These are phyloP conservation scores for Lasiosphaeris hirsuta DNA, from an alignment of 495 filamentous ascomycete genomes.

Conservation along the genomic window DNA sequence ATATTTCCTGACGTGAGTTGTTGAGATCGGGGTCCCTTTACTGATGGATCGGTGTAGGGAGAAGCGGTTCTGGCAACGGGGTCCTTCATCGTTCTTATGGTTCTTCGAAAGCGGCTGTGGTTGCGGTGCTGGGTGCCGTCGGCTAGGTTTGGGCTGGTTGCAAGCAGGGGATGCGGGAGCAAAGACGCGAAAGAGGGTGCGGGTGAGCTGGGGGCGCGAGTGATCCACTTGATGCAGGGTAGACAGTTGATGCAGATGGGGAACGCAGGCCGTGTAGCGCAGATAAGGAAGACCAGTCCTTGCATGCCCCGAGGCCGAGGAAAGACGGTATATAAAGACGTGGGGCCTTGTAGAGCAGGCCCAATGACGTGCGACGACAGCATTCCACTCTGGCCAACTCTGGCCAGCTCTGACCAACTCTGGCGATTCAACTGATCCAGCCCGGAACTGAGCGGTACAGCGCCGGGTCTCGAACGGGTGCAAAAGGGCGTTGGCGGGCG, in stretches of 20 bases:
- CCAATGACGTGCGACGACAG: slow-evolving; percentile 31
- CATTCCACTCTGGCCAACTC: slow-evolving; percentile 17
- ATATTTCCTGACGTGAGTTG: slow-evolving; percentile 33
- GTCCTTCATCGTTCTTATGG: slow-evolving; percentile 50
- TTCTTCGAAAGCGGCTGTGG: slow-evolving; percentile 14
- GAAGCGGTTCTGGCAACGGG: slow-evolving; percentile 47
- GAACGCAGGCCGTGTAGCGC: slow-evolving; percentile 14
- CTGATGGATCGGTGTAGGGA: slow-evolving; percentile 47
- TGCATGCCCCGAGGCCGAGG: slow-evolving; percentile 23
- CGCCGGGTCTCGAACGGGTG: slow-evolving; percentile 14
- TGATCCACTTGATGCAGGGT: slow-evolving; percentile 31
- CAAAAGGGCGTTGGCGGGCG: slow-evolving; percentile 15
- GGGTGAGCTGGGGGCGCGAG: slow-evolving; percentile 22
- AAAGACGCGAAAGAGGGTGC: slow-evolving; percentile 10
- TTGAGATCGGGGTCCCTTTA: slow-evolving; percentile 47
- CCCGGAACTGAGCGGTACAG: slow-evolving; percentile 14
- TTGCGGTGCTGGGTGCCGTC: slow-evolving; percentile 4
- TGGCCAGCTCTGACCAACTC: background rate
- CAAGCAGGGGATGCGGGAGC: slow-evolving; percentile 23
- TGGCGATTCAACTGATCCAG: slow-evolving; percentile 12
- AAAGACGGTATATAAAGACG: slow-evolving; percentile 28
- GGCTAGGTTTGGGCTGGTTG: slow-evolving; percentile 21
- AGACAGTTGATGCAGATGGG: slow-evolving; percentile 14
- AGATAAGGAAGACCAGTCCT: slow-evolving; percentile 19
- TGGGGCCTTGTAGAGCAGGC: slow-evolving; percentile 15